Evolutionary conservation across 441 rosid genomes (phyloP), one percentile per base, ranked within the genome.

Genomic region (Aquilaria agallochum): DNA sequence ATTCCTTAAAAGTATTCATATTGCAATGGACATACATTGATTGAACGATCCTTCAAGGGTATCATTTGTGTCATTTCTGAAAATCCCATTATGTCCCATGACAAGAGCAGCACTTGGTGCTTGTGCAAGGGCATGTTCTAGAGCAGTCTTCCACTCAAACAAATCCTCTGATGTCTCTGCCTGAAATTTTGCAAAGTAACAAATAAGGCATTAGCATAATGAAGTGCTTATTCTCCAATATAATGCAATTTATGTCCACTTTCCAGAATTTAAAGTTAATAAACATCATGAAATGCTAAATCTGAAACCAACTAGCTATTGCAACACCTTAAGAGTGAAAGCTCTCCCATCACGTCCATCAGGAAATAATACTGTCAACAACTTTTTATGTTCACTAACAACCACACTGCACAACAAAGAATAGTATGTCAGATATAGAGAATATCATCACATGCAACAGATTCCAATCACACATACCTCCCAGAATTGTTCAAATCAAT

Each of bases 341-440:
- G 97, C 99, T 80, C 99, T 88, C 53, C 99, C 97, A 82, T 91
- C 99, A 66, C 97, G 95, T 68, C 99, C 99, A 82, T 95, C 97
- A 64, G 99, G 99, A 78, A 95, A 92, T 67, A 95, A 76, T 50
- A 95, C 99, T 54, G 99, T 95, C 75, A 95, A 68, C 67, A 95
- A 75, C 64, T 89, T 95, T 68, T 95, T 95, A 69, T 95, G 97
- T 78, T 89, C 98, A 82, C 97, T 83, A 52, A 92, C 96, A 74
- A 92, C 97, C 67, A 95, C 98, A 58, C 98, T 95, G 90, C 76
- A 86, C 47, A 27, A 30, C 66, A 65, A 65, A 45, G 44, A 63
- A 67, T 7, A 45, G 65, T 74, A 40, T 80, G 72, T 63, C 59
- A 67, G 59, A 58, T 67, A 49, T 50, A 68, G 3, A 33, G 56